Base-by-base conservation (phyloP, 495 filamentous ascomycete species). In the Penicillium steckii region DNA sequence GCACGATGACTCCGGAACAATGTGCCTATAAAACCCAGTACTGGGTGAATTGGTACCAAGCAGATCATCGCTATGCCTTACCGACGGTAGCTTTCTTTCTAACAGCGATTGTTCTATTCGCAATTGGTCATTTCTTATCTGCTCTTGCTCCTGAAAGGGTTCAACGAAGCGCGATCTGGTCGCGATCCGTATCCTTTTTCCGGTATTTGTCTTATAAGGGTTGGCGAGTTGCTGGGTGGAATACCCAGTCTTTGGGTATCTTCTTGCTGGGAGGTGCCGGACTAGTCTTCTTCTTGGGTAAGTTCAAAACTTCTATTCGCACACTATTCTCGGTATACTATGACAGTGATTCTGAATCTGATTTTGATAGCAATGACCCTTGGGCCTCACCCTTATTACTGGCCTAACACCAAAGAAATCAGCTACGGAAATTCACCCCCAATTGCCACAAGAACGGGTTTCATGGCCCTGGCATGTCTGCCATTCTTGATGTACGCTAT, bases 311-410 rank as follows among this genome's bases (percentile, higher is more conserved):
- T 18, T 5, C n/a, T n/a, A n/a, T n/a, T 17, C 29, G 4, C 7
- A 24, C 8, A 21, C 19, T 15, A 13, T 44, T 4, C 26, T 50
- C n/a, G n/a, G n/a, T n/a, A 19, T 35, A 6, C 13, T 29, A 4
- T n/a, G 26, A 27, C 9, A 46, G 26, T 17, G 22, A 13, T 44
- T 23, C 29, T 21, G 40, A 18, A 8, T 5, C n/a, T 8, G 13
- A 25, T 46, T 32, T 23, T 15, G 8, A 41, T 59, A 78, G 70
- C 63, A 22, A 74, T 81, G 77, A 74, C 66, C 0, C 65, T 83
- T 8, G 71, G 67, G 17, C 76, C 80, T 2, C 55, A 71, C 44
- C 80, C 81, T 0, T 83, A 83, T 48, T 84, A 84, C 62, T 84
- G 80, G 78, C 73, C 80, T 2, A 78, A 77, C 32, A 71, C 65